Evolutionary conservation across 352 stramenopile species (phyloP).

Genomic region (Blastocystis hominis): DNA sequence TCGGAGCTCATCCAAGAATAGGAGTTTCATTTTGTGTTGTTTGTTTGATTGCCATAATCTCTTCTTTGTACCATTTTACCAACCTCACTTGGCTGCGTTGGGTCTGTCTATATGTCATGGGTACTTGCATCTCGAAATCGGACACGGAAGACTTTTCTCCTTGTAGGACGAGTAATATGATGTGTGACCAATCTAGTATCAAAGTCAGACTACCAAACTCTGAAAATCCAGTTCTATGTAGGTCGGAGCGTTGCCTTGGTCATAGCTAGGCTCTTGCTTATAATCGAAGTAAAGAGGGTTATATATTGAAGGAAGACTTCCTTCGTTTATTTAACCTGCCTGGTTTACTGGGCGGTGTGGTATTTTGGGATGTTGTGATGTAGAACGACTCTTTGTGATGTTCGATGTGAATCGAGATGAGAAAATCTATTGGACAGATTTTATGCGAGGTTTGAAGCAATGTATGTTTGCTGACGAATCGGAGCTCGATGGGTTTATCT

Average conservation of each 20-base stretch:
- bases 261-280: constrained; percentile 5
- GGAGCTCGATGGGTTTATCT: constrained; percentile 26
- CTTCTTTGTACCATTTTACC: not conserved
- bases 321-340: constrained; percentile 39
- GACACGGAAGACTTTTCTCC: not conserved
- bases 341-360: not conserved
- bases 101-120: not conserved
- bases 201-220: constrained; percentile 9
- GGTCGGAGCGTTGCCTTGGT: not conserved
- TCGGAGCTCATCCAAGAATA: not conserved
- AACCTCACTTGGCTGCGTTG: too few species aligned
- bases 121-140: not conserved
- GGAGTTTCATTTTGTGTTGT: not conserved
- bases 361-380: not conserved
- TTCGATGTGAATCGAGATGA: constrained; percentile 19
- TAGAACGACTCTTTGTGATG: constrained; percentile 29
- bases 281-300: constrained; percentile 42
- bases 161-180: not conserved
- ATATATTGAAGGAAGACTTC: constrained; percentile 48
- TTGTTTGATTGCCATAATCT: not conserved
- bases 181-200: not conserved
- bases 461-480: constrained; percentile 23
- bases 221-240: constrained; percentile 40
- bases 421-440: constrained; percentile 49
- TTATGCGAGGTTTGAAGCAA: not conserved